Percentiles rank a stretch among this genome's conserved stretches.
Conservation (phyloP, 164 flowering plant genomes). For the Taxillus chinensis region DNA sequence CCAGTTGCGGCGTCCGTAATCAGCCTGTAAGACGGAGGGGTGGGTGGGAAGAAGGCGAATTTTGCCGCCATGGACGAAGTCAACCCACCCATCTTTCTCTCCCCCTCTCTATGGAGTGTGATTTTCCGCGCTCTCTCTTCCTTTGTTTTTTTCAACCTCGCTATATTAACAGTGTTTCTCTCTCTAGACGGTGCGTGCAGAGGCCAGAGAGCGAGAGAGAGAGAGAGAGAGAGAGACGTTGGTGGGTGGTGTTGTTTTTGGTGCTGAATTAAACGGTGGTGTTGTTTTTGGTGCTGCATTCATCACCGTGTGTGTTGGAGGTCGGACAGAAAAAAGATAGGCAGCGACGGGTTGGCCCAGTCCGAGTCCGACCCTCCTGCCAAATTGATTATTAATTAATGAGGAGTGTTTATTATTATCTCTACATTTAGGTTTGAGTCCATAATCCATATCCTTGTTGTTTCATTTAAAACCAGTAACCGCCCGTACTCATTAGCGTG, state of each 20-base stretch:
- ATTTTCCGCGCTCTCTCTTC: background rate
- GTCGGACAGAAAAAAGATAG: too few relatives aligned
- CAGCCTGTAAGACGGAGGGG: constrained; percentile 53
- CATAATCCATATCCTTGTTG: too few relatives aligned
- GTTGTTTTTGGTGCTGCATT: too few relatives aligned
- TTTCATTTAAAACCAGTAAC: too few relatives aligned
- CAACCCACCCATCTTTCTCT: constrained; percentile 55
- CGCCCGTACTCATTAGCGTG: too few relatives aligned
- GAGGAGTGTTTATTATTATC: too few relatives aligned
- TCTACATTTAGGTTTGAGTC: too few relatives aligned
- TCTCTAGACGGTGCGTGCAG: background rate
- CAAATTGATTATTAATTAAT: too few relatives aligned
- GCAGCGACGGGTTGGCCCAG: too few relatives aligned
- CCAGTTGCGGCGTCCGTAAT: constrained; percentile 31
- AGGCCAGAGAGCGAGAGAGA: background rate
- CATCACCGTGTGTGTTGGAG: too few relatives aligned
- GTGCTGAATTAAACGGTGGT: background rate
- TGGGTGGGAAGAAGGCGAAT: constrained; percentile 66
- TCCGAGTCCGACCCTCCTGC: too few relatives aligned
- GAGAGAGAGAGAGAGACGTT: background rate
- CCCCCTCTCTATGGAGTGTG: background rate
- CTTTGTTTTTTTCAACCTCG: background rate
- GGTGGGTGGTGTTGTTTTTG: background rate
- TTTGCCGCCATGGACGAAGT: constrained; percentile 74
- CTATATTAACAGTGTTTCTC: too few relatives aligned